Evolutionary conservation across 345 rosid genomes (phyloP).

Genomic region (Mallotus nudiflorus): DNA sequence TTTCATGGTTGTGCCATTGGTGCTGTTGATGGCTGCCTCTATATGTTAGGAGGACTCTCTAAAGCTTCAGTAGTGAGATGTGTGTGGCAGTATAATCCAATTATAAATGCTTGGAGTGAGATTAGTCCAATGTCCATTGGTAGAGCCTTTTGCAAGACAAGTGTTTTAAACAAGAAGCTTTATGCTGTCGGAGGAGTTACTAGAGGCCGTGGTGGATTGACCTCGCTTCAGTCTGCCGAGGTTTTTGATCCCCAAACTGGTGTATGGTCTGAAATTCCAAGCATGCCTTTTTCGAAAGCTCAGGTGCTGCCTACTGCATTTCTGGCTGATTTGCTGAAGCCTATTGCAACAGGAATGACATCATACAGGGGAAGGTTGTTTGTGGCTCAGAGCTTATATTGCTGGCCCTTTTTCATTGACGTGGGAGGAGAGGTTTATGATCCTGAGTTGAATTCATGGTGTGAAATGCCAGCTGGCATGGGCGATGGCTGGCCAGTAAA

Average conservation of each 20-base stretch:
- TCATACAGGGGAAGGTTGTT: conserved; percentile 79
- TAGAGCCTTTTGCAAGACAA: conserved; percentile 83
- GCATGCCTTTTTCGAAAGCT: conserved; percentile 87
- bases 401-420: conserved; percentile 93
- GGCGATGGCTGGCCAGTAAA: conserved; percentile 96
- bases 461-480: conserved; percentile 90
- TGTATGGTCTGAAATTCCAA: conserved; percentile 71
- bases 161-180: conserved; percentile 67
- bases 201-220: conserved; percentile 57
- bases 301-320: conserved; percentile 78
- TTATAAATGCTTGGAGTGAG: conserved; percentile 70
- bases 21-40: conserved; percentile 73
- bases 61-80: conserved; percentile 57
- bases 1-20: conserved; percentile 82
- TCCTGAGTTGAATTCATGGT: conserved; percentile 72
- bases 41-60: conserved; percentile 79
- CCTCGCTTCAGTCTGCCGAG: conserved; percentile 88
- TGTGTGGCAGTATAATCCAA: conserved; percentile 76
- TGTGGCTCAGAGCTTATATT: conserved; percentile 86
- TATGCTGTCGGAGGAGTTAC: conserved; percentile 92
- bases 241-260: conserved; percentile 65
- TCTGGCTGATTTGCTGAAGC: conserved; percentile 75
- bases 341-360: conserved; percentile 92
- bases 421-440: conserved; percentile 90
- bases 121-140: conserved; percentile 64